These are phyloP conservation scores for Dioscorea cayenensis DNA, from an alignment of 116 monocot genomes.

Conservation along the genomic window DNA sequence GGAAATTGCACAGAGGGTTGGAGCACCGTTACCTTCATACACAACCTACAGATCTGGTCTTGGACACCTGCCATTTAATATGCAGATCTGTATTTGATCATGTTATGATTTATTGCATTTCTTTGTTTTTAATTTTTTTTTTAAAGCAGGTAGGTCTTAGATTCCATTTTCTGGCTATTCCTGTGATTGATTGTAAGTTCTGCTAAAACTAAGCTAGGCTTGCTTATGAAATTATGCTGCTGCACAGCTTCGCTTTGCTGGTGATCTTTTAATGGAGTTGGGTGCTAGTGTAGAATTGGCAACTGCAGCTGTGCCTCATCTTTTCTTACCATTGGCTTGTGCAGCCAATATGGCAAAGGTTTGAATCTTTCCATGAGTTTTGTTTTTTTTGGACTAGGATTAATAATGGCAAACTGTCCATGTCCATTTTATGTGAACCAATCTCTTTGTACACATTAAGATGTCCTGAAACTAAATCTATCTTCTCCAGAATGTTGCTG, in stretches of 20 bases:
- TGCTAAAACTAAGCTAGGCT: not conserved
- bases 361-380: constrained; percentile 4
- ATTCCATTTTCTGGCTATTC: not conserved
- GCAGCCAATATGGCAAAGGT: constrained; percentile 95
- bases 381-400: not conserved
- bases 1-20: constrained; percentile 90
- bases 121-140: too few species aligned
- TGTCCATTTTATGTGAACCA: not conserved
- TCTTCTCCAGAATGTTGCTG: too few species aligned
- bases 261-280: constrained; percentile 90
- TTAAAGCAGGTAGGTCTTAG: constrained; percentile 70
- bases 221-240: too few species aligned
- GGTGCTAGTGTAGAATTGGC: constrained; percentile 93
- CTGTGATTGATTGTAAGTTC: not conserved
- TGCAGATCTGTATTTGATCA: too few species aligned
- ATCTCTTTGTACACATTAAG: too few species aligned
- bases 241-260: constrained; percentile 77
- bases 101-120: too few species aligned
- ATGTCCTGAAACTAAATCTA: too few species aligned
- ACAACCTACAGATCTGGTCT: constrained; percentile 81
- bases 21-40: constrained; percentile 86
- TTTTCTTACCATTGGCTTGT: constrained; percentile 95
- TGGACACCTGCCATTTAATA: constrained; percentile 79
- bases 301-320: constrained; percentile 81
- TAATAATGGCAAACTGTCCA: not conserved